These are phyloP conservation scores for Leucosporidium scottii DNA, from an alignment of 768 basidiomycete species.

Conservation along the genomic window DNA sequence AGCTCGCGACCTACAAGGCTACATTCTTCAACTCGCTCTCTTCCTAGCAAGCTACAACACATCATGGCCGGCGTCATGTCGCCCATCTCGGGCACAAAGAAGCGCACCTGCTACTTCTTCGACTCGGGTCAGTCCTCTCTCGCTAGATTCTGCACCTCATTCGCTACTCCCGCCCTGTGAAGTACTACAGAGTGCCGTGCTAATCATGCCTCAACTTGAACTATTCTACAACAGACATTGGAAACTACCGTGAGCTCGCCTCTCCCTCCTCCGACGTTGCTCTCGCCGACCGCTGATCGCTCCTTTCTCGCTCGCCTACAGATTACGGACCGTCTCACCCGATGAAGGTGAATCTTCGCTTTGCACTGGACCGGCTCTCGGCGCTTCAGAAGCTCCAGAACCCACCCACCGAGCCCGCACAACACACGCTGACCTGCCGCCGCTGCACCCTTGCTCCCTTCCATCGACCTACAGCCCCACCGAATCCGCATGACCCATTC, in stretches of 20 bases:
- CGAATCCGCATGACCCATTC: constrained; percentile 99
- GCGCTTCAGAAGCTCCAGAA: not conserved
- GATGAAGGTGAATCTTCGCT: constrained; percentile 29
- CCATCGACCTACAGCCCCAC: constrained; percentile 52
- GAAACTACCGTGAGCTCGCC: constrained; percentile 66
- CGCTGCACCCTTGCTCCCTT: no score
- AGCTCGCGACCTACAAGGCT: no score
- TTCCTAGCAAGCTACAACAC: no score
- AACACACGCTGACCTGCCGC: not conserved
- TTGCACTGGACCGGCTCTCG: not conserved
- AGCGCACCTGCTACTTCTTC: constrained; percentile 88
- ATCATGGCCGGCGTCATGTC: constrained; percentile 24
- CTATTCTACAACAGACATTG: constrained; percentile 54
- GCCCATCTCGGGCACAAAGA: constrained; percentile 24
- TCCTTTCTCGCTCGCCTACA: not conserved
- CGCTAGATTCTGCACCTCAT: no score
- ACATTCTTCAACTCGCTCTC: no score
- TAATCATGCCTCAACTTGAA: no score
- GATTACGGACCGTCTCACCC: constrained; percentile 24
- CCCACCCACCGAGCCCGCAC: not conserved
- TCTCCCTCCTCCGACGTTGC: no score
- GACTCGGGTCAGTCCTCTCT: constrained; percentile 57
- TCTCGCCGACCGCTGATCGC: no score
- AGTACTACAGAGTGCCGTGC: no score
- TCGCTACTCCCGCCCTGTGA: no score